These are phyloP conservation scores for Trichothecium sympodiale DNA, from an alignment of 2,329 filamentous ascomycete species.

Conservation along the genomic window DNA sequence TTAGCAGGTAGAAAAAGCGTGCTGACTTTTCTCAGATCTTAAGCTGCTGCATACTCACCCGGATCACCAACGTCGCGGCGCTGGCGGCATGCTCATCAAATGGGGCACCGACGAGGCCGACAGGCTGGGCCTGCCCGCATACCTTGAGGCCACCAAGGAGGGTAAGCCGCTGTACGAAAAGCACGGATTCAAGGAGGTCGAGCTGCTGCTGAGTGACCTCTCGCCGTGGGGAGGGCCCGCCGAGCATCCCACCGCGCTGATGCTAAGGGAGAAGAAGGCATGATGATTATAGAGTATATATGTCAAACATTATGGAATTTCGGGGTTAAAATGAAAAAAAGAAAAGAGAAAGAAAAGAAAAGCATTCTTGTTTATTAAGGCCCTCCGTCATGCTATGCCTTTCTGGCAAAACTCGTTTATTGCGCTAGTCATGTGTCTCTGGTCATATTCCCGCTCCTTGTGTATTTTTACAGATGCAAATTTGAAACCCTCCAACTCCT, in stretches of 20 bases:
- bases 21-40: slow-evolving; percentile 15
- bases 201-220: slow-evolving; percentile 14
- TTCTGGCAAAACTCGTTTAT: too few relatives aligned
- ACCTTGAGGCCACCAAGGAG: slow-evolving; percentile 22
- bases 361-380: too few relatives aligned
- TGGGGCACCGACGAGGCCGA: slow-evolving; percentile 25
- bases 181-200: slow-evolving; percentile 21
- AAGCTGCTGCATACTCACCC: slow-evolving; percentile 26
- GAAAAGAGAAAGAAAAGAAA: slow-evolving; percentile 1
- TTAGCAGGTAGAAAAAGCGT: background rate
- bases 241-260: slow-evolving; percentile 10
- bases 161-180: slow-evolving; percentile 22
- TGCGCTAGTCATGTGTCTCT: too few relatives aligned
- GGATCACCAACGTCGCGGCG: slow-evolving; percentile 16
- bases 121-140: slow-evolving; percentile 20
- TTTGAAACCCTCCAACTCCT: too few relatives aligned
- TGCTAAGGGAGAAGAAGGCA: slow-evolving; percentile 13
- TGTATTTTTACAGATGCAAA: too few relatives aligned
- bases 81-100: slow-evolving; percentile 11
- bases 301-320: background rate
- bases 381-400: too few relatives aligned
- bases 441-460: too few relatives aligned
- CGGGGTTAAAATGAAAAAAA: background rate
- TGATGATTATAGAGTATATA: too few relatives aligned
- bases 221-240: slow-evolving; percentile 16